Evolutionary conservation across 2,329 filamentous ascomycete genomes (phyloP).

Genomic region (Aspergillus proliferans): DNA sequence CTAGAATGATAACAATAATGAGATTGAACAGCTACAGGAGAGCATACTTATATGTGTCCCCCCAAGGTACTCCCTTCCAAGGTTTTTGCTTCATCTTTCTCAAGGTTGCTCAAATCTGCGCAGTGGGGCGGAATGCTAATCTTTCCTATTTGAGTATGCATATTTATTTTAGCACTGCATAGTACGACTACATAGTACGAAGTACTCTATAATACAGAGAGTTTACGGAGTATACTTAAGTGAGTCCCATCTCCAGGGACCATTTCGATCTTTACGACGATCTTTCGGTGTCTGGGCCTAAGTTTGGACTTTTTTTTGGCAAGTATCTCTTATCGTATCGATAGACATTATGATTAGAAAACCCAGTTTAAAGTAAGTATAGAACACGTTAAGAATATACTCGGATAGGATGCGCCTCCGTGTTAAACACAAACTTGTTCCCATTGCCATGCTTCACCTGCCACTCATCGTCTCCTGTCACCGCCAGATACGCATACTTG

Average conservation of each 20-base stretch:
- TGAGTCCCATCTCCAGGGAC: neutral
- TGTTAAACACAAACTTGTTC: conserved; percentile 59
- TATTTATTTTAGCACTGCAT: neutral
- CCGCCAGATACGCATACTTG: conserved; percentile 75
- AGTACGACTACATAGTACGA: neutral
- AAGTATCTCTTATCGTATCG: neutral
- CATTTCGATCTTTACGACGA: conserved; percentile 25
- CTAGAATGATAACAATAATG: neutral
- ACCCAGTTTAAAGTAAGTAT: too few species aligned
- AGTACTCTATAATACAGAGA: conserved; percentile 1
- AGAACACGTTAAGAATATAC: conserved; percentile 3
- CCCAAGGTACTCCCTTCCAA: neutral
- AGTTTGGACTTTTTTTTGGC: conserved; percentile 3
- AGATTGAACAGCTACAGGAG: neutral
- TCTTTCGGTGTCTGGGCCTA: conserved; percentile 12
- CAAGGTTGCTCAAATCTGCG: conserved; percentile 21
- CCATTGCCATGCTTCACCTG: conserved; percentile 46
- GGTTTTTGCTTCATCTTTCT: neutral
- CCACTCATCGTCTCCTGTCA: conserved; percentile 47
- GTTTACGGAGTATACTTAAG: too few species aligned
- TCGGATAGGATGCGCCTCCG: conserved; percentile 54
- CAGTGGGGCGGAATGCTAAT: conserved; percentile 2
- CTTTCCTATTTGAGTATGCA: neutral
- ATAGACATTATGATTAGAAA: neutral
- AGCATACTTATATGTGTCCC: conserved; percentile 1